Base-by-base conservation (phyloP, 2,329 filamentous ascomycete species). In the Botrytis pseudocinerea region DNA sequence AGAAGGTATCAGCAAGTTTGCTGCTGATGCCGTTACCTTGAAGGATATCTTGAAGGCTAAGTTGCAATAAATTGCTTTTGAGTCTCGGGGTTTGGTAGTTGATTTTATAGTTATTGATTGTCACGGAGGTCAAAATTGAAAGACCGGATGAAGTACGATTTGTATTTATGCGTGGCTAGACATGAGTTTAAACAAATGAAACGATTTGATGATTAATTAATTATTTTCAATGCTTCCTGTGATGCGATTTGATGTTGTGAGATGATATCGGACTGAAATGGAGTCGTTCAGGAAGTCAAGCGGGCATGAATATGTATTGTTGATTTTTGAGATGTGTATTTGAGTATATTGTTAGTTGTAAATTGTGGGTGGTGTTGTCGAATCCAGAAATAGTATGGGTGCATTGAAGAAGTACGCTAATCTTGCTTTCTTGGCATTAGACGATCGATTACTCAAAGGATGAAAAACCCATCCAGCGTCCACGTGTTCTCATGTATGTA, bases 1-100 rank as follows among this genome's bases (percentile, higher is more conserved):
- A 76, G 96, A 99, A 87, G 96, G 96, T 85, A 99, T 99, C 88
- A 97, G 93, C 89, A 98, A 98, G 88, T 99, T 99, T 82, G 95
- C 96, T 74, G 96, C 96, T 79, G 96, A 99, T 82, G 95, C 96
- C 78, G 86, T 95, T 78, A 97, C 94, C 74, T 91, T 99, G 80
- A 98, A 98, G 92, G 89, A 90, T 77, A 95, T 97, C 81, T 88
- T 99, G 82, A 92, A 92, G 88, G 85, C 90, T 85, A 98, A 98
- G 93, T 88, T 98, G 62, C 69, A 71, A 71, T 69, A 69, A 69
- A 61, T 69, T 69, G 35, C 28, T 69, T 32, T 69, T 46, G 28
- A 44, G 66, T 61, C 51, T 69, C 28, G n/a, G 51, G 40, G 22
- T 40, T 28, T 22, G 51, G 48, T 61, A 40, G n/a, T 44, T 44